phyloP scores from a whole-genome alignment of 305 asterid species.

The Withania somnifera region DNA sequence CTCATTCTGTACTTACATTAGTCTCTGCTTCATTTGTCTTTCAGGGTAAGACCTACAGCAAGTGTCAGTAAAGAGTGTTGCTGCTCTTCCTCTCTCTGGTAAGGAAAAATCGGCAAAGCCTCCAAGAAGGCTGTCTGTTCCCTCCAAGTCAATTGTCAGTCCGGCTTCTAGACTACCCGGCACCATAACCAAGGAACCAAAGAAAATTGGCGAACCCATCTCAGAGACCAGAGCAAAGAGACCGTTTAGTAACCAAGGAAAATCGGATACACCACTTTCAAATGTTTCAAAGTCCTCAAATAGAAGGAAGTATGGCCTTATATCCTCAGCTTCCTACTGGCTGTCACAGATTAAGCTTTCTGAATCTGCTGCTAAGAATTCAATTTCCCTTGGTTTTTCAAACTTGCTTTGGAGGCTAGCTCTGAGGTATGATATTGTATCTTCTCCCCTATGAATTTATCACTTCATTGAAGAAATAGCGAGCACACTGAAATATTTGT shows the following conservation, averaged over 20 bases:
- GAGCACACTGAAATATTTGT: background rate
- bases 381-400: constrained; percentile 79
- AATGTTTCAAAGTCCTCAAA: constrained; percentile 39
- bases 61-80: constrained; percentile 62
- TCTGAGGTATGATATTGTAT: constrained; percentile 49
- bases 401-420: constrained; percentile 73
- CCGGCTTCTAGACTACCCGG: constrained; percentile 48
- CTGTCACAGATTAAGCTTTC: constrained; percentile 63
- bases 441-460: background rate
- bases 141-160: constrained; percentile 47
- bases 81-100: constrained; percentile 56
- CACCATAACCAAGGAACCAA: constrained; percentile 33
- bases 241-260: constrained; percentile 27
- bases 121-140: constrained; percentile 71
- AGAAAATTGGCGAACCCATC: too few relatives aligned
- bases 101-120: constrained; percentile 70
- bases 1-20: background rate
- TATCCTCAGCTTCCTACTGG: constrained; percentile 81
- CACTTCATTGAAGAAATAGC: background rate
- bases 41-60: constrained; percentile 46
- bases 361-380: constrained; percentile 74
- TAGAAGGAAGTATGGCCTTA: constrained; percentile 42
- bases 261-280: constrained; percentile 42
- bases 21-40: background rate
- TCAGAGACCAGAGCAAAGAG: constrained; percentile 55